A percentile compares a stretch with the other conserved stretches of the same genome.
Evolutionary conservation across 108 stramenopile genomes (phyloP).

Genomic region (Nitzschia inconspicua): DNA sequence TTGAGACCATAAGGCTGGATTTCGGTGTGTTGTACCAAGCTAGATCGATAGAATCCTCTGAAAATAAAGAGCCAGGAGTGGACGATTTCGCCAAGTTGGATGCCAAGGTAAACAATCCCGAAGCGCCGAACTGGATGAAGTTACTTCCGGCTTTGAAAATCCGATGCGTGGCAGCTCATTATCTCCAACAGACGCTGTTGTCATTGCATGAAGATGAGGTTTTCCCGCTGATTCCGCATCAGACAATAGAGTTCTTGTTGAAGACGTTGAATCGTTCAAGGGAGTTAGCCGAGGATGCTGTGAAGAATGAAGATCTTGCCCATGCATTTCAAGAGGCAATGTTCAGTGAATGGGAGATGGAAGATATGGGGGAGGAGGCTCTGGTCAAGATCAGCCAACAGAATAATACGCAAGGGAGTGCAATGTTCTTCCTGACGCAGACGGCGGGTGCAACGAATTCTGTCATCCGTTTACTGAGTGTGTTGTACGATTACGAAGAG

Average conservation of each 20-base stretch:
- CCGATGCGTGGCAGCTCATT: conserved; percentile 67
- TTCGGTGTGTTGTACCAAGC: background rate
- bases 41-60: background rate
- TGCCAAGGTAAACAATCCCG: background rate
- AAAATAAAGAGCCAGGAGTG: background rate
- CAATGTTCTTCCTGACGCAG: conserved; percentile 88
- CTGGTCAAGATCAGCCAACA: conserved; percentile 44
- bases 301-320: conserved; percentile 55
- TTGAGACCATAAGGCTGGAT: conserved; percentile 3
- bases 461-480: conserved; percentile 53
- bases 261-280: conserved; percentile 50
- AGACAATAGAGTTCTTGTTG: conserved; percentile 40
- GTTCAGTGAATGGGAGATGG: conserved; percentile 69
- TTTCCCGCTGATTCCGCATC: conserved; percentile 26
- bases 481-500: conserved; percentile 38
- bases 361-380: conserved; percentile 63
- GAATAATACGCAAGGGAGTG: conserved; percentile 65
- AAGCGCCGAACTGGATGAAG: conserved; percentile 20
- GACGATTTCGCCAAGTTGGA: conserved; percentile 6
- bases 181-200: conserved; percentile 61
- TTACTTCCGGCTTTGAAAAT: conserved; percentile 60
- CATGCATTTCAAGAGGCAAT: conserved; percentile 81
- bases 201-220: conserved; percentile 35
- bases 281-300: conserved; percentile 44
- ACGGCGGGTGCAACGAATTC: conserved; percentile 75